Conservation (phyloP, 768 basidiomycete genomes). For the Termitomyces sp. region DNA sequence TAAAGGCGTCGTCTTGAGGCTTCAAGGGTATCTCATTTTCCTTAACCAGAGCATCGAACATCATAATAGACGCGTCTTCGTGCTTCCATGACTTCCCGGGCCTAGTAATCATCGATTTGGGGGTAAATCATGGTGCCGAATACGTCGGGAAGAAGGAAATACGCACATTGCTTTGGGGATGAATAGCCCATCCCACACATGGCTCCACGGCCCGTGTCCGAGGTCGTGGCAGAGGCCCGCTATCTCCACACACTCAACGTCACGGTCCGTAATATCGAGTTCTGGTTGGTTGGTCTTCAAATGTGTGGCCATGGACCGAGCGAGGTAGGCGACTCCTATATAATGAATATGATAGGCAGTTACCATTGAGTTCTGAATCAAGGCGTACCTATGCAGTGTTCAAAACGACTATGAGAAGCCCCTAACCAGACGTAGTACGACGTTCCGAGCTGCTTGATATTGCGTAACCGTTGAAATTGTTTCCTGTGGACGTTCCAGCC, state of each 20-base stretch:
- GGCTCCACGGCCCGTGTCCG: slow-evolving; percentile 84
- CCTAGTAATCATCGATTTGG: slow-evolving; percentile 25
- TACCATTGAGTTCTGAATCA: not conserved
- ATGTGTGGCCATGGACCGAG: slow-evolving; percentile 57
- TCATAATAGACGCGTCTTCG: slow-evolving; percentile 78
- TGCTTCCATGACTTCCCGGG: slow-evolving; percentile 60
- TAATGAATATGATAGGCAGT: too few relatives aligned
- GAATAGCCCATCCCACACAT: slow-evolving; percentile 76
- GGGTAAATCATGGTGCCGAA: not conserved
- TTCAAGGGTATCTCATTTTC: slow-evolving; percentile 51
- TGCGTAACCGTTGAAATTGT: slow-evolving; percentile 75
- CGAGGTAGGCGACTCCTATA: slow-evolving; percentile 75
- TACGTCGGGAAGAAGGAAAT: slow-evolving; percentile 9
- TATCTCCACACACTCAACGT: slow-evolving; percentile 73
- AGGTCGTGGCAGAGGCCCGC: slow-evolving; percentile 85
- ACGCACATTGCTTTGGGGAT: slow-evolving; percentile 66
- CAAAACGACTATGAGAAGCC: slow-evolving; percentile 79
- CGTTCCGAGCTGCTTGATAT: slow-evolving; percentile 79
- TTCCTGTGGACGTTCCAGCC: slow-evolving; percentile 33
- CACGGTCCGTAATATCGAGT: slow-evolving; percentile 64
- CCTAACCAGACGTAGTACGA: slow-evolving; percentile 75
- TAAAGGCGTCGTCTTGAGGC: slow-evolving; percentile 48
- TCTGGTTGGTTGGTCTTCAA: slow-evolving; percentile 56
- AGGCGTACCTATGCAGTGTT: slow-evolving; percentile 71
- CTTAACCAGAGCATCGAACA: slow-evolving; percentile 68